Evolutionary conservation across 1,284 basidiomycete genomes (phyloP).

Genomic region (Ceratobasidium papillatum): DNA sequence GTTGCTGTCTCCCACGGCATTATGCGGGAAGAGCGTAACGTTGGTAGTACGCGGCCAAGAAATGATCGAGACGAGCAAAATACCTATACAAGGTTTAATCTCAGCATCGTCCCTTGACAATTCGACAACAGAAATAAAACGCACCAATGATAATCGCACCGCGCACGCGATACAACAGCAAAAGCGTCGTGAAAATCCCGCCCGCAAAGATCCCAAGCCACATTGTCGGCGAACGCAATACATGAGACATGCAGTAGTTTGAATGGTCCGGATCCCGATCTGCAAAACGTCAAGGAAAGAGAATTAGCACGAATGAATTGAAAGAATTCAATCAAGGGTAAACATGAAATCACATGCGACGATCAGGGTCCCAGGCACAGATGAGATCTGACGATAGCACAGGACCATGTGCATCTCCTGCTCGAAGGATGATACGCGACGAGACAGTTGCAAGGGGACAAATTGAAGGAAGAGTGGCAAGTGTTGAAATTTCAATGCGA

Average conservation of each 20-base stretch:
- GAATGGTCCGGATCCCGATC: slow-evolving; percentile 46
- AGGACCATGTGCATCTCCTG: not conserved
- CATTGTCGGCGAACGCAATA: slow-evolving; percentile 77
- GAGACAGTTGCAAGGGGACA: not conserved
- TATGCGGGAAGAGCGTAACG: slow-evolving; percentile 87
- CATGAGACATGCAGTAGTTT: slow-evolving; percentile 71
- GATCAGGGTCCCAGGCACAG: slow-evolving; percentile 39
- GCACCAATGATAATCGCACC: slow-evolving; percentile 81
- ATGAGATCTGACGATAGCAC: not conserved
- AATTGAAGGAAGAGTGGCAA: slow-evolving; percentile 52
- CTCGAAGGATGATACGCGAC: slow-evolving; percentile 27
- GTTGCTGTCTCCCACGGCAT: slow-evolving; percentile 68
- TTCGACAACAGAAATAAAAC: not conserved
- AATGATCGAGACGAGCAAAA: slow-evolving; percentile 85
- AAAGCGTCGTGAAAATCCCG: slow-evolving; percentile 79
- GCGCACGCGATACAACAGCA: slow-evolving; percentile 87
- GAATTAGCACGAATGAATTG: not conserved
- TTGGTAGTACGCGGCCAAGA: slow-evolving; percentile 85
- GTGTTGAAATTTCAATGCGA: slow-evolving; percentile 46
- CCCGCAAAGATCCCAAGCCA: slow-evolving; percentile 92
- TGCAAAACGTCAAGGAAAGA: slow-evolving; percentile 15
- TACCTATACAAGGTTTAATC: slow-evolving; percentile 50
- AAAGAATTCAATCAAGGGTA: not conserved
- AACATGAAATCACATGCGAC: slow-evolving; percentile 16
- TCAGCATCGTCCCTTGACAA: not conserved